These are phyloP conservation scores for Lasiodiplodia hormozganensis DNA, from an alignment of 2,329 filamentous ascomycete genomes.

Conservation along the genomic window DNA sequence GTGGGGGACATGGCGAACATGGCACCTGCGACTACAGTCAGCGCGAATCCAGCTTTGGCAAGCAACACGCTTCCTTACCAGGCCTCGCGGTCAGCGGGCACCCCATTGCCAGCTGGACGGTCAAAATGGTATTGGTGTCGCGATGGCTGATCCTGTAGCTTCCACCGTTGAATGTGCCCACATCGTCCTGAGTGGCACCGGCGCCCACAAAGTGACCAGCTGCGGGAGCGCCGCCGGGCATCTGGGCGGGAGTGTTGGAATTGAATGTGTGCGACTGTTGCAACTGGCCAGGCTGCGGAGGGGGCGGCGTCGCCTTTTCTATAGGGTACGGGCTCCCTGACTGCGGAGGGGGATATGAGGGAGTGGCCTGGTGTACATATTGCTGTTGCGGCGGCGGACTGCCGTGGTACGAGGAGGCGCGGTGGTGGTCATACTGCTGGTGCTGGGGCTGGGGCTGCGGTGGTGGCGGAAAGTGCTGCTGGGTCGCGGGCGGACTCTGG, in stretches of 20 bases:
- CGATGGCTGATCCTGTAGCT: constrained; percentile 93
- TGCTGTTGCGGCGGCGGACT: constrained; percentile 39
- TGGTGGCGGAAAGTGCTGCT: constrained; percentile 49
- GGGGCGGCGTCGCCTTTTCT: constrained; percentile 20
- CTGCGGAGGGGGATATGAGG: constrained; percentile 34
- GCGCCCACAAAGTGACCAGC: constrained; percentile 69
- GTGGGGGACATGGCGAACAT: constrained; percentile 97
- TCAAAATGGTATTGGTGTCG: constrained; percentile 88
- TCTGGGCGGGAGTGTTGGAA: constrained; percentile 38
- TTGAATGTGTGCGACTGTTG: constrained; percentile 35
- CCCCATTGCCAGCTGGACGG: constrained; percentile 86
- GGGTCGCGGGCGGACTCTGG: constrained; percentile 34
- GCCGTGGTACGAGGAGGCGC: constrained; percentile 41
- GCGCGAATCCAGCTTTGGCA: not conserved
- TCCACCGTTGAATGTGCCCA: constrained; percentile 97
- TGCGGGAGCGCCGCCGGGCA: constrained; percentile 50
- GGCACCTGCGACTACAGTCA: constrained; percentile 59
- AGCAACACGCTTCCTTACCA: constrained; percentile 52
- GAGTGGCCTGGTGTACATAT: constrained; percentile 45
- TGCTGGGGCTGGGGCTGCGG: constrained; percentile 41
- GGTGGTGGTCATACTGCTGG: constrained; percentile 36
- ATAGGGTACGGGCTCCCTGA: constrained; percentile 24
- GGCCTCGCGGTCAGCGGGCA: constrained; percentile 84
- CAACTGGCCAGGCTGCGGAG: constrained; percentile 15
- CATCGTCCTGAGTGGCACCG: constrained; percentile 73